These are phyloP conservation scores for Paecilomyces formosus DNA, from an alignment of 2,329 filamentous ascomycete species.

Conservation along the genomic window DNA sequence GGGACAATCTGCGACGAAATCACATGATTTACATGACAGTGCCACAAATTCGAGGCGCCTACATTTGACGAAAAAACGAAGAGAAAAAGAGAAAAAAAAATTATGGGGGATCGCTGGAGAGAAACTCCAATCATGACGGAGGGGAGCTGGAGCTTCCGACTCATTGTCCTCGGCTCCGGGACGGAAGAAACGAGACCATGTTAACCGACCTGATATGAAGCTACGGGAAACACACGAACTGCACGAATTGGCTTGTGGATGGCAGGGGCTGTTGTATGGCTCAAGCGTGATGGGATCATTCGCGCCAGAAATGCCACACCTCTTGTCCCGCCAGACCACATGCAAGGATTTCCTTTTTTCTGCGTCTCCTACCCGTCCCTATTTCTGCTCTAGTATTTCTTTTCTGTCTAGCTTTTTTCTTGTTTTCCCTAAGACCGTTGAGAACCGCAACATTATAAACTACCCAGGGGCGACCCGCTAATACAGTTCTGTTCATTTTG, in stretches of 20 bases:
- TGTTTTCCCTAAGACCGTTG: constrained; percentile 2
- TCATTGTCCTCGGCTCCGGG: constrained; percentile 3
- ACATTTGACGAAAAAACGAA: background rate
- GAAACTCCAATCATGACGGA: background rate
- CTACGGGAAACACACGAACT: constrained; percentile 21
- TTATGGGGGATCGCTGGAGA: background rate
- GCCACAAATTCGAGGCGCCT: background rate
- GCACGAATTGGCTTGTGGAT: constrained; percentile 20
- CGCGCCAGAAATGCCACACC: background rate
- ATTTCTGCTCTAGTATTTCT: constrained; percentile 1
- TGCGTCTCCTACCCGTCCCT: background rate
- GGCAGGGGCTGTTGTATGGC: constrained; percentile 2
- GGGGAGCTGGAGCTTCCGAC: constrained; percentile 1
- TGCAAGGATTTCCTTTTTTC: background rate
- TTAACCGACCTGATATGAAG: constrained; percentile 15
- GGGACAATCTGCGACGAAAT: background rate
- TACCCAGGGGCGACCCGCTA: constrained; percentile 28
- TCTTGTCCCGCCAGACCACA: background rate
- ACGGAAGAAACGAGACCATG: constrained; percentile 8
- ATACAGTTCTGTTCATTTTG: constrained; percentile 11
- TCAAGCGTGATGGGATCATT: background rate
- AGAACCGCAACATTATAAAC: constrained; percentile 18
- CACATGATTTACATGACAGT: background rate
- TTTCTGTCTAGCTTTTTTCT: constrained; percentile 4
- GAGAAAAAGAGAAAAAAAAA: background rate